Percentiles rank a stretch among this genome's conserved stretches.
Evolutionary conservation across 169 alveolate genomes (phyloP).

Genomic region (Toxoplasma gondii): DNA sequence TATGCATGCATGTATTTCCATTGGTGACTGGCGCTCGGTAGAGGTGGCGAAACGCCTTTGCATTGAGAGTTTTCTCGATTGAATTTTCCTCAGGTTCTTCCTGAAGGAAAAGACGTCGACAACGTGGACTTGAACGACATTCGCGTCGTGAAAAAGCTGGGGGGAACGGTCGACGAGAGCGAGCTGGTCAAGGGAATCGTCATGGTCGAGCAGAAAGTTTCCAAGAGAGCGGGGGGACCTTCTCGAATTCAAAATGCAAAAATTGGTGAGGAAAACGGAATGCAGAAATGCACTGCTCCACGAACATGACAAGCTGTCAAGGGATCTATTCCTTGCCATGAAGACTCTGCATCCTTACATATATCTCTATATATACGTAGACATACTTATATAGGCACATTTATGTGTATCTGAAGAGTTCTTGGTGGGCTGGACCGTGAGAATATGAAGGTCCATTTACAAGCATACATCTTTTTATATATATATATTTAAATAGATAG

Average conservation of each 20-base stretch:
- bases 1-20: no score
- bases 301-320: no score
- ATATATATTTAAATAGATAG: background rate
- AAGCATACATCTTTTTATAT: no score
- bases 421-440: no score
- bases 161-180: conserved; percentile 99
- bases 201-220: conserved; percentile 94
- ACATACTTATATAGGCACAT: no score
- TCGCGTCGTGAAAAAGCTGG: conserved; percentile 87
- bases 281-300: no score
- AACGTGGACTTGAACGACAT: conserved; percentile 86
- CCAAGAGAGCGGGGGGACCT: conserved; percentile 97
- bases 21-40: no score
- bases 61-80: background rate
- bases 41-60: background rate
- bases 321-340: no score
- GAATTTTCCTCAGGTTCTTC: background rate
- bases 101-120: conserved; percentile 22
- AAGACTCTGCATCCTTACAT: no score
- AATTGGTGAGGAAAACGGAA: conserved; percentile 82
- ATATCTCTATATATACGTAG: no score
- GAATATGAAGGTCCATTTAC: no score
- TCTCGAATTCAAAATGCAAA: conserved; percentile 93
- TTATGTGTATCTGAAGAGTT: no score
- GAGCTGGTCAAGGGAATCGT: conserved; percentile 98